Evolutionary conservation across 1,284 basidiomycete species (phyloP).

Genomic region (Apiotrichum brassicae): DNA sequence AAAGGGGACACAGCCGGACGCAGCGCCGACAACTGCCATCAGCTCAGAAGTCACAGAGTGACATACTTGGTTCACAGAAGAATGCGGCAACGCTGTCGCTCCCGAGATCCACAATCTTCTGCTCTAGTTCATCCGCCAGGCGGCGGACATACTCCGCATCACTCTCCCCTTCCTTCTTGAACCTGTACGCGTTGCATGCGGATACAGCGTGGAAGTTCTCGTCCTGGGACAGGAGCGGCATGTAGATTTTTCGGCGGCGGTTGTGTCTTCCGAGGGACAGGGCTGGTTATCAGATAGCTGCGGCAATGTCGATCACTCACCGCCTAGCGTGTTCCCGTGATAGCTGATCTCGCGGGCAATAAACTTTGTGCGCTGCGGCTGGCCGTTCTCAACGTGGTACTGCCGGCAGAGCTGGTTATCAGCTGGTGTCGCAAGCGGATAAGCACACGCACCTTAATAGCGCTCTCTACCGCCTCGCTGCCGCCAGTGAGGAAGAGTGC

Average conservation of each 20-base stretch:
- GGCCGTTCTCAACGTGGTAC: slow-evolving; percentile 56
- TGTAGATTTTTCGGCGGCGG: slow-evolving; percentile 44
- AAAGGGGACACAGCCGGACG: slow-evolving; percentile 54
- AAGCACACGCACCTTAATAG: slow-evolving; percentile 10
- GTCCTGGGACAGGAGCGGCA: slow-evolving; percentile 18
- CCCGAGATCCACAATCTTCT: slow-evolving; percentile 71
- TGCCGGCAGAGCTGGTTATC: slow-evolving; percentile 50
- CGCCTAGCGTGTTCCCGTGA: slow-evolving; percentile 72
- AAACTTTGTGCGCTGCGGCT: slow-evolving; percentile 64
- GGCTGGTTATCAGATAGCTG: slow-evolving; percentile 2
- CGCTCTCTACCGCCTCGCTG: slow-evolving; percentile 12
- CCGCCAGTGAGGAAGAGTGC: slow-evolving; percentile 23
- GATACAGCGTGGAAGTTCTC: slow-evolving; percentile 21
- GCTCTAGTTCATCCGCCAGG: slow-evolving; percentile 68
- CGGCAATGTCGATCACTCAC: slow-evolving; percentile 8
- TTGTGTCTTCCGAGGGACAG: slow-evolving; percentile 15
- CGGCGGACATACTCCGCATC: slow-evolving; percentile 71
- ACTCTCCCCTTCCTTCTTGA: slow-evolving; percentile 60
- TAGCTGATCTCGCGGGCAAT: slow-evolving; percentile 72
- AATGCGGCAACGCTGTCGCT: slow-evolving; percentile 58
- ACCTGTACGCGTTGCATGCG: slow-evolving; percentile 75
- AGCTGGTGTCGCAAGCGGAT: neutral
- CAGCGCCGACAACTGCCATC: slow-evolving; percentile 59
- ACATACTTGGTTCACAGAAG: slow-evolving; percentile 52
- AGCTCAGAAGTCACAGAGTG: no score